Conservation (phyloP, 2,329 filamentous ascomycete genomes). For the Bipolaris gigantea region DNA sequence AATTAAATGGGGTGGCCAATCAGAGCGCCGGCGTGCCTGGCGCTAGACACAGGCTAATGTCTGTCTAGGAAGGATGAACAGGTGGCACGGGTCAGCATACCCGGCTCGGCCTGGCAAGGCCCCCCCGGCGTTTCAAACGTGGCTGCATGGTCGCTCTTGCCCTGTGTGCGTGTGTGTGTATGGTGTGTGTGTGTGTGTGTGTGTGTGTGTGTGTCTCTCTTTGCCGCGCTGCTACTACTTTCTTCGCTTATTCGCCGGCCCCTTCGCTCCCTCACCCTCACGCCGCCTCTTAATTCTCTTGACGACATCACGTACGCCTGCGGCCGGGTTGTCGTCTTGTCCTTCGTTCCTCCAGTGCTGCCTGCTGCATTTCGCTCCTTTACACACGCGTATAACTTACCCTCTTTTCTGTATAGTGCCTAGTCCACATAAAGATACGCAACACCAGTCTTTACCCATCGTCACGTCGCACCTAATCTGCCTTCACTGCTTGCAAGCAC, state of each 20-base stretch:
- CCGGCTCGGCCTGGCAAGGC: constrained; percentile 18
- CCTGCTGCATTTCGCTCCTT: constrained; percentile 42
- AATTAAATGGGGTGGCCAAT: constrained; percentile 36
- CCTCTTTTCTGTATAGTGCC: constrained; percentile 40
- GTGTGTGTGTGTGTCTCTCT: neutral
- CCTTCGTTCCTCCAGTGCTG: constrained; percentile 44
- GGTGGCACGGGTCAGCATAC: constrained; percentile 19
- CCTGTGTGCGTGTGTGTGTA: constrained; percentile 11
- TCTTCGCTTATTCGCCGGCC: constrained; percentile 10
- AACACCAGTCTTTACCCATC: constrained; percentile 33
- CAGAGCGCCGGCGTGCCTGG: constrained; percentile 31
- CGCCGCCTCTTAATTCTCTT: constrained; percentile 23
- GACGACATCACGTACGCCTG: constrained; percentile 25
- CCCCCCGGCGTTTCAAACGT: constrained; percentile 28
- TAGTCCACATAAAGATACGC: constrained; percentile 22
- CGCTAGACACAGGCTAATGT: constrained; percentile 21
- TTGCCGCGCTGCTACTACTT: constrained; percentile 10
- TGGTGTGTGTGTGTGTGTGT: no score
- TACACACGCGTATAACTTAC: constrained; percentile 18
- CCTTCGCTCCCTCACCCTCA: constrained; percentile 16
- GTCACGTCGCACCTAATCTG: constrained; percentile 27
- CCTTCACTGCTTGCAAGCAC: constrained; percentile 27
- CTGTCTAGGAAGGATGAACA: constrained; percentile 25
- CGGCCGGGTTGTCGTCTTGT: constrained; percentile 46
- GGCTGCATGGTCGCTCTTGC: constrained; percentile 21